Evolutionary conservation across 2,329 filamentous ascomycete genomes (phyloP).

Genomic region (Emergomyces africanus): DNA sequence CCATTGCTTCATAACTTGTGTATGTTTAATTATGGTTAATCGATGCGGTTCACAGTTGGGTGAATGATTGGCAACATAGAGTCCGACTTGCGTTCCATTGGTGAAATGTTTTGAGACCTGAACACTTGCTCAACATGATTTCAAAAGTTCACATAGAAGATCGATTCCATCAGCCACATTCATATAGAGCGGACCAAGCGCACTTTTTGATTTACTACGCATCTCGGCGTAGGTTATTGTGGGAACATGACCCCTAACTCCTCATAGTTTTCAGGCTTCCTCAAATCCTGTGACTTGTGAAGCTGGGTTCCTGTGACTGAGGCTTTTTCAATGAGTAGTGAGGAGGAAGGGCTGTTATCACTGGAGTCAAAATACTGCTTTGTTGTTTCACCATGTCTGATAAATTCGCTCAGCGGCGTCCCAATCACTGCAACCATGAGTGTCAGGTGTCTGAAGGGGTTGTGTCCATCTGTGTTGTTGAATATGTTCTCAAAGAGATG

Average conservation of each 20-base stretch:
- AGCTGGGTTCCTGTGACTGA: neutral
- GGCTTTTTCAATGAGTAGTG: neutral
- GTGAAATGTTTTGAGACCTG: neutral
- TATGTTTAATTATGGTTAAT: too few species aligned
- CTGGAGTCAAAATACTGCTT: conserved; percentile 16
- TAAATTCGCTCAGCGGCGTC: conserved; percentile 16
- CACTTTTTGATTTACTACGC: too few species aligned
- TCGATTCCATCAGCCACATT: too few species aligned
- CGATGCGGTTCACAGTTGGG: neutral
- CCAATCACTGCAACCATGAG: conserved; percentile 17
- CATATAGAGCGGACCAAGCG: too few species aligned
- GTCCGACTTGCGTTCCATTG: neutral
- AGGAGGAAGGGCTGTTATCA: conserved; percentile 11
- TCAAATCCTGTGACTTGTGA: neutral
- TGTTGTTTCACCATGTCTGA: conserved; percentile 18
- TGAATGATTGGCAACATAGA: neutral
- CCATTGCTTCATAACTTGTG: too few species aligned
- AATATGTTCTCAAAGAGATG: conserved; percentile 13
- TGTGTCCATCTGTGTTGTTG: conserved; percentile 12
- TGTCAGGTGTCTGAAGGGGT: conserved; percentile 18
- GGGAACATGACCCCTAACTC: too few species aligned
- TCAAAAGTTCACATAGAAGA: neutral
- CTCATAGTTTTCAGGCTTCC: neutral
- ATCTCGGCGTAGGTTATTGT: too few species aligned
- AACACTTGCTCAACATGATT: neutral